Evolutionary conservation across 768 basidiomycete species (phyloP).

Genomic region (Aureoboletus auriporus): DNA sequence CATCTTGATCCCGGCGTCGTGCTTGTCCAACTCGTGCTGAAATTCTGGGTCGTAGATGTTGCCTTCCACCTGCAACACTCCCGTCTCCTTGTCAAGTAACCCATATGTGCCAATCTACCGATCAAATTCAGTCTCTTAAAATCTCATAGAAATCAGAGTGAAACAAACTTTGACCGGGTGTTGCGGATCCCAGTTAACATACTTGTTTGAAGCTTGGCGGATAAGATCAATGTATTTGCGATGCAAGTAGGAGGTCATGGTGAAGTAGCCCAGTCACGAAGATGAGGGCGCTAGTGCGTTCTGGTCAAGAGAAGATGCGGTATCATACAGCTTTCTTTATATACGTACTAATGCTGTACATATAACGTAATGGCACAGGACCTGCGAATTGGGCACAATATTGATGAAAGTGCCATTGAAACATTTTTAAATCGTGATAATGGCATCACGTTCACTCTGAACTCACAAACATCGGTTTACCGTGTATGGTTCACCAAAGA

Average conservation of each 20-base stretch:
- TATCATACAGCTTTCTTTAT: background rate
- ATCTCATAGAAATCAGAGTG: background rate
- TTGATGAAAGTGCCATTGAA: no score
- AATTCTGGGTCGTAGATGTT: slow-evolving; percentile 30
- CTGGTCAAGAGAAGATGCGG: background rate
- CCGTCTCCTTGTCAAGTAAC: slow-evolving; percentile 27
- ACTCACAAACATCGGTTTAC: no score
- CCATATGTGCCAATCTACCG: slow-evolving; percentile 36
- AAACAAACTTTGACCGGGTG: slow-evolving; percentile 21
- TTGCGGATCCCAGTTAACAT: slow-evolving; percentile 36
- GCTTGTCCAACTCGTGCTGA: slow-evolving; percentile 15
- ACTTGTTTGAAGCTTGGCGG: slow-evolving; percentile 27
- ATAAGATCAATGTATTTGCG: slow-evolving; percentile 38
- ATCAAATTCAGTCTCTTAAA: background rate
- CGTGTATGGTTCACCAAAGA: no score
- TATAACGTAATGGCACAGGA: no score
- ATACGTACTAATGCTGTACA: no score
- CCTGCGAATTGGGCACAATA: no score
- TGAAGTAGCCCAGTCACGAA: background rate
- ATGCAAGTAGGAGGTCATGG: slow-evolving; percentile 10
- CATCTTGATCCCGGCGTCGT: slow-evolving; percentile 10
- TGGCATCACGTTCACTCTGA: no score
- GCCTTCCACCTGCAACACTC: slow-evolving; percentile 30
- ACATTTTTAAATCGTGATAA: no score
- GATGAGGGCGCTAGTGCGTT: background rate